Evolutionary conservation across 2,329 filamentous ascomycete genomes (phyloP), one percentile per base, ranked within the genome.

Genomic region (Ceratocystis albifundus): DNA sequence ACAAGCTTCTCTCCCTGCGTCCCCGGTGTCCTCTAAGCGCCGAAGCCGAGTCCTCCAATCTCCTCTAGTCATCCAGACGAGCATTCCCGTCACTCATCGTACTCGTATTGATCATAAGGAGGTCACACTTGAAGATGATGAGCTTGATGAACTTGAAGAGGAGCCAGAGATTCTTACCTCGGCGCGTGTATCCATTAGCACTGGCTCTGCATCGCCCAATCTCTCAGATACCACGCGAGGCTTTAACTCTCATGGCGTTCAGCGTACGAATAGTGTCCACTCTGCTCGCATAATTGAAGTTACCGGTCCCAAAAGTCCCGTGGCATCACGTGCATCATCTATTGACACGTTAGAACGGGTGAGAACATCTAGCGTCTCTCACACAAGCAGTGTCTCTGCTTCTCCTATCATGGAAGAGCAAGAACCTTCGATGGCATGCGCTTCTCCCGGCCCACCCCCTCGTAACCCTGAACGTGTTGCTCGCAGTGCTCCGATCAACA

Each of bases 241-340:
- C 71, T 65, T 72, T 74, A 41, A 74, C 76, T 20, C 74, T 76
- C 67, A 75, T 67, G 69, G 76, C 71, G 46, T 55, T 61, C 69
- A 76, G 70, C 69, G 72, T 75, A 70, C 79, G 71, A 70, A 80
- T 2, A 84, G 81, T 69, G 76, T 83, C 20, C 79, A 79, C 68
- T 84, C 82, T 2, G 79, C 81, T 45, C 80, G 83, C n/a, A 75
- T 85, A 45, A 81, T 85, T 30, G 82, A 85, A 45, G 82, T 85
- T 4, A 70, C 78, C 7, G 77, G 77, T 10, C 80, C 80, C 22
- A 80, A 79, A 69, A 83, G 80, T 69, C 80, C 81, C 12, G 74
- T 73, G 15, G 71, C 75, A 53, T 82, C 82, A n/a, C 77, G 79
- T 46, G 75, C 77, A 57, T 78, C 76, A 32, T 84, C 80, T 0